phyloP scores from a whole-genome alignment of 169 alveolate species.

The Babesia divergens region DNA sequence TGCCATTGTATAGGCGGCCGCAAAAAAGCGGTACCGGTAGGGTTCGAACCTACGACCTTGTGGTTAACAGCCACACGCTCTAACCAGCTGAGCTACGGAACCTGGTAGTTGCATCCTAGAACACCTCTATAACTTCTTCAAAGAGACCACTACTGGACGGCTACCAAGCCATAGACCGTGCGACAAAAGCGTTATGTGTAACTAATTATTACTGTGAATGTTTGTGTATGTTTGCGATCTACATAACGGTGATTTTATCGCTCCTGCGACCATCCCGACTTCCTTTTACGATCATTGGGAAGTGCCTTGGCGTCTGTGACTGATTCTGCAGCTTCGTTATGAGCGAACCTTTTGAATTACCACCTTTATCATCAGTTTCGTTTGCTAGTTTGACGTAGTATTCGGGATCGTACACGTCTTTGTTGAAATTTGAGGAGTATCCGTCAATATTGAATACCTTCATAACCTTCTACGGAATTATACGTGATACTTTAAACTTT shows the following conservation, averaged over 20 bases:
- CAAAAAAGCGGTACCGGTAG: conserved; percentile 81
- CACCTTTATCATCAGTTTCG: conserved; percentile 6
- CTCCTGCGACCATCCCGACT: conserved; percentile 34
- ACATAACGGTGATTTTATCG: no score
- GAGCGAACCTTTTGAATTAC: neutral
- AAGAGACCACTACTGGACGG: no score
- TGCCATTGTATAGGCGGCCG: neutral
- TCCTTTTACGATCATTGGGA: neutral
- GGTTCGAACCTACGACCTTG: conserved; percentile 95
- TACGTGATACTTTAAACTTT: neutral
- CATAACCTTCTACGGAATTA: conserved; percentile 55
- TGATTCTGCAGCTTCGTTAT: neutral
- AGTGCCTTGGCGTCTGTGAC: neutral
- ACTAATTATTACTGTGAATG: no score
- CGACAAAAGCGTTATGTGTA: no score
- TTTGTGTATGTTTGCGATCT: no score
- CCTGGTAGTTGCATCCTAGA: conserved; percentile 56
- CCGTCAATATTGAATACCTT: conserved; percentile 53
- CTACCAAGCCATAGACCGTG: no score
- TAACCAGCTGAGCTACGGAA: conserved; percentile 87
- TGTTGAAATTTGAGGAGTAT: conserved; percentile 47
- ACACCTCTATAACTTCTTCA: no score
- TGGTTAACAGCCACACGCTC: conserved; percentile 96
- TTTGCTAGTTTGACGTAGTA: conserved; percentile 46
- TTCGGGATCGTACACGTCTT: conserved; percentile 59